Conservation (phyloP, 116 monocot species). For the Posidonia oceanica region DNA sequence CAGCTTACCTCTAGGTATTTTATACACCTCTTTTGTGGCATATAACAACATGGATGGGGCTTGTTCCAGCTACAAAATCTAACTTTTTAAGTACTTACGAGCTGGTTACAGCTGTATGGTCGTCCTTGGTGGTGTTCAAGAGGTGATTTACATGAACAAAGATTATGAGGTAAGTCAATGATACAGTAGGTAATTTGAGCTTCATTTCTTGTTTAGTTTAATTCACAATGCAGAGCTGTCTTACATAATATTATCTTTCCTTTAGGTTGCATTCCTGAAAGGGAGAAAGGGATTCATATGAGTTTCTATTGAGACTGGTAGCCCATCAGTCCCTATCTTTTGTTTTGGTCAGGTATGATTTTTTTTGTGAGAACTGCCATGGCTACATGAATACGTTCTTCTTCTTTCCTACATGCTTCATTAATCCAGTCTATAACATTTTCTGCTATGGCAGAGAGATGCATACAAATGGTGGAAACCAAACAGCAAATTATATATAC, state of each 20-base stretch:
- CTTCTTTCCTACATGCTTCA: too few relatives aligned
- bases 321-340: conserved; percentile 64
- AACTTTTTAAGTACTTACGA: conserved; percentile 26
- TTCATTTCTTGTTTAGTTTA: background rate
- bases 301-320: conserved; percentile 56
- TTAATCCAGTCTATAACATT: background rate
- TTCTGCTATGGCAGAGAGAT: conserved; percentile 23
- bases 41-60: conserved; percentile 40
- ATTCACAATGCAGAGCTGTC: background rate
- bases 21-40: conserved; percentile 36
- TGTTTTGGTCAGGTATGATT: conserved; percentile 56
- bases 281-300: conserved; percentile 56
- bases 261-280: conserved; percentile 62
- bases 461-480: conserved; percentile 72
- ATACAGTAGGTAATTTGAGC: background rate
- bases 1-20: conserved; percentile 16
- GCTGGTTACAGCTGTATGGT: conserved; percentile 56
- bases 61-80: conserved; percentile 30
- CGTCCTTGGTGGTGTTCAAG: conserved; percentile 61
- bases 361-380: background rate
- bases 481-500: conserved; percentile 26
- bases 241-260: background rate
- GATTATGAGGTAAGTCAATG: conserved; percentile 13
- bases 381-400: too few relatives aligned
- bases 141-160: conserved; percentile 18